These are phyloP conservation scores for Adansonia grandidieri DNA, from an alignment of 441 rosid genomes.

Conservation along the genomic window DNA sequence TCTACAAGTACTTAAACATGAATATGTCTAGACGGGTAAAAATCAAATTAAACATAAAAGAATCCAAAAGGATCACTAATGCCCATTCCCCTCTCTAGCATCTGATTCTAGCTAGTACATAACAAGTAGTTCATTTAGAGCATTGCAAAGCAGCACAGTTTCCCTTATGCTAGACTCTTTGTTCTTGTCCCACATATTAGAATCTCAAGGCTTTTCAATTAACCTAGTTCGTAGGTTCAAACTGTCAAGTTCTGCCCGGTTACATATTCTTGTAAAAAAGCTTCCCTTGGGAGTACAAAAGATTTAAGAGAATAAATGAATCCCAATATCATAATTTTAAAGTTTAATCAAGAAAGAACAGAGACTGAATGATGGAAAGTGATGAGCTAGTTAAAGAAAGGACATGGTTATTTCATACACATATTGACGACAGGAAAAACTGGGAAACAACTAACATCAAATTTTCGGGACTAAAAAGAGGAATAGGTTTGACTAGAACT, in stretches of 20 bases:
- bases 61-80: neutral
- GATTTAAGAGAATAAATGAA: constrained; percentile 3
- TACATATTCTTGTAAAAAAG: neutral
- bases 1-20: neutral
- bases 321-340: neutral
- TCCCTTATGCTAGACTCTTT: neutral
- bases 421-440: neutral
- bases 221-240: neutral
- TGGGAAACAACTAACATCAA: constrained; percentile 5
- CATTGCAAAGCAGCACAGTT: neutral
- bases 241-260: neutral
- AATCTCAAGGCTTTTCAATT: neutral
- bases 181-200: neutral
- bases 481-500: constrained; percentile 1
- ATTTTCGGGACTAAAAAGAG: neutral
- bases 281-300: neutral
- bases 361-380: neutral
- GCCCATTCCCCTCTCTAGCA: neutral
- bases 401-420: neutral
- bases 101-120: neutral
- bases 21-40: neutral
- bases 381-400: neutral
- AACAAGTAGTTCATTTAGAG: neutral
- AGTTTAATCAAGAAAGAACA: neutral
- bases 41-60: constrained; percentile 16